phyloP scores from a whole-genome alignment of 306 rosid species.

The Cucumis cinereus region DNA sequence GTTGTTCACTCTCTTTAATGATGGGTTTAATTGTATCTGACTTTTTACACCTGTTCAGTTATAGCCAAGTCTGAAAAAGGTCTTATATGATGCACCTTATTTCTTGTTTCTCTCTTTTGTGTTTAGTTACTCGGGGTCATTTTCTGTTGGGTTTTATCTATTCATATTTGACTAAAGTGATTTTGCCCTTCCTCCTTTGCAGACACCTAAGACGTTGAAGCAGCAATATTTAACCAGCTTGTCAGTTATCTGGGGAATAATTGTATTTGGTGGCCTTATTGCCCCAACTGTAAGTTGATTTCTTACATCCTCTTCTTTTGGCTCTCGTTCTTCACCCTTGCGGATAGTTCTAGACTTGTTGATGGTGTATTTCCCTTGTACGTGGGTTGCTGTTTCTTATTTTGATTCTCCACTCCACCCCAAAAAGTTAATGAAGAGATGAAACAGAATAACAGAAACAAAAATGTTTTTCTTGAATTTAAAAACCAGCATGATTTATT shows the following conservation, averaged over 20 bases:
- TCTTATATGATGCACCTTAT: neutral
- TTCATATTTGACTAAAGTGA: conserved; percentile 4
- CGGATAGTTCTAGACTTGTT: neutral
- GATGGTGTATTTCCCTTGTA: neutral
- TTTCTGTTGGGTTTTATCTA: neutral
- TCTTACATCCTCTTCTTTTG: neutral
- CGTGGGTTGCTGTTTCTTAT: neutral
- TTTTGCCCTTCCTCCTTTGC: neutral
- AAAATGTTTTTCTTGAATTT: neutral
- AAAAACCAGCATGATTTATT: neutral
- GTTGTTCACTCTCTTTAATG: neutral
- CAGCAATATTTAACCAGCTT: conserved; percentile 64
- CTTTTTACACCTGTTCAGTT: neutral
- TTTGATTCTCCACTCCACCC: neutral
- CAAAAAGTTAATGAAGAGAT: neutral
- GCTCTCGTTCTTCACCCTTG: neutral
- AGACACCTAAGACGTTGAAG: conserved; percentile 81
- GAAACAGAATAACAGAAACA: neutral
- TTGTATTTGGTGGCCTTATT: conserved; percentile 78
- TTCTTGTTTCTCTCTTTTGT: neutral
- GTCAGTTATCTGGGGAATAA: conserved; percentile 55
- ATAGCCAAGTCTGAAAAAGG: neutral
- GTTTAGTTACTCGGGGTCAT: neutral
- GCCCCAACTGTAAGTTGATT: conserved; percentile 71
- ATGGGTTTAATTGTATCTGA: neutral